Conservation (phyloP, 805 yeast species). For the Metschnikowia henanensis region DNA sequence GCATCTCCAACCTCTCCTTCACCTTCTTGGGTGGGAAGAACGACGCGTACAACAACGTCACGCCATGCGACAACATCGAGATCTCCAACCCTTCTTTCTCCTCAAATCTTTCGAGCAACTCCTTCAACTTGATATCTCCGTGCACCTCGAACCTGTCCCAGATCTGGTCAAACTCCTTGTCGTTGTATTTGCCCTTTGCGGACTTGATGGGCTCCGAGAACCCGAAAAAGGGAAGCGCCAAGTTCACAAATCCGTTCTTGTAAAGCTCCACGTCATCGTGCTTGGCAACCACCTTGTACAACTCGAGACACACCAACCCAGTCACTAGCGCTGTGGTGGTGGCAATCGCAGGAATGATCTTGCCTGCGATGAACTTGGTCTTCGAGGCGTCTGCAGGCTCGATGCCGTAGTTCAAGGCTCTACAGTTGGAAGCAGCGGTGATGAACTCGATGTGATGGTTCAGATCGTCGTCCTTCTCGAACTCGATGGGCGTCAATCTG, state of each 20-base stretch:
- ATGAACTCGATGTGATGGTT: conserved; percentile 97
- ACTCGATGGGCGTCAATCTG: conserved; percentile 85
- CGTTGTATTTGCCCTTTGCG: conserved; percentile 77
- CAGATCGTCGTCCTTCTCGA: conserved; percentile 96
- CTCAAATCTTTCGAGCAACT: conserved; percentile 73
- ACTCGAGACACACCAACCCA: conserved; percentile 89
- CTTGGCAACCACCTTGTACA: conserved; percentile 83
- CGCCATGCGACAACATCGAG: conserved; percentile 90
- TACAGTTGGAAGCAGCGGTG: conserved; percentile 91
- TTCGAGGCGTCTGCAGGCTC: conserved; percentile 86
- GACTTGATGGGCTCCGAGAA: conserved; percentile 95
- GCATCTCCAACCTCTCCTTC: conserved; percentile 69
- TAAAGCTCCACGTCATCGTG: conserved; percentile 77
- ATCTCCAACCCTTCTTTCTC: conserved; percentile 82
- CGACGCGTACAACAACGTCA: conserved; percentile 85
- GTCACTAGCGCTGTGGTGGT: conserved; percentile 98
- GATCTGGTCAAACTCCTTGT: conserved; percentile 76
- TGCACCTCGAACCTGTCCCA: conserved; percentile 92
- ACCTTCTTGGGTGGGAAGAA: conserved; percentile 92
- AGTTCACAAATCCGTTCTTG: conserved; percentile 88
- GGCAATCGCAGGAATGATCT: conserved; percentile 98
- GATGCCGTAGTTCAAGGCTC: conserved; percentile 89
- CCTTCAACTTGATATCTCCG: conserved; percentile 74
- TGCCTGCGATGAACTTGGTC: conserved; percentile 97
- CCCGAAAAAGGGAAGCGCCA: conserved; percentile 95